These are phyloP conservation scores for Apiotrichum sp. DNA, from an alignment of 1,284 basidiomycete genomes.

Conservation along the genomic window DNA sequence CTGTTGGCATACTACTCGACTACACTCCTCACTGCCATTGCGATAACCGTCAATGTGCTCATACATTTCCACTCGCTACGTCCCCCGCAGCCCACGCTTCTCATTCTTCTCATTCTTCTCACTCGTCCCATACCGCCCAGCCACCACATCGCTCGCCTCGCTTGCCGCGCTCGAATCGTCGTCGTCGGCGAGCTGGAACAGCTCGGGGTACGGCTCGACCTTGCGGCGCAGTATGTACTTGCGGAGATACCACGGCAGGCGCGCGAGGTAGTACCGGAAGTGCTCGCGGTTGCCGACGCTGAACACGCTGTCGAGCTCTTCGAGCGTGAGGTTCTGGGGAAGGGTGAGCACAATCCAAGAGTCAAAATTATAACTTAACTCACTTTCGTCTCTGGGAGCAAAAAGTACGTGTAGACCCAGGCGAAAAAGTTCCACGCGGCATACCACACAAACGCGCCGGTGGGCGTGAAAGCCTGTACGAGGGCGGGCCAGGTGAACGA, in stretches of 20 bases:
- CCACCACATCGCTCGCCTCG: no score
- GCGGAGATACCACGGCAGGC: conserved; percentile 6
- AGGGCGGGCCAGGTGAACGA: conserved; percentile 28
- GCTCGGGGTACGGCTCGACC: background rate
- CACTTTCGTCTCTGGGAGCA: conserved; percentile 65
- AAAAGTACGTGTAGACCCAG: conserved; percentile 37
- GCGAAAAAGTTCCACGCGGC: conserved; percentile 23
- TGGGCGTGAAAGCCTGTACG: no score
- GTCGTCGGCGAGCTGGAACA: background rate
- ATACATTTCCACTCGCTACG: no score
- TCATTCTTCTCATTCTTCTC: no score
- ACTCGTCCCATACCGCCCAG: no score
- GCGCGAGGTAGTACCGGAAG: conserved; percentile 30
- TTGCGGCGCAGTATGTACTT: conserved; percentile 11
- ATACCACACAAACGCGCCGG: conserved; percentile 7
- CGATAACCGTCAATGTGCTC: no score
- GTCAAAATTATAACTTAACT: no score
- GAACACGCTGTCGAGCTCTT: conserved; percentile 55
- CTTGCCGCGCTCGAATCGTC: no score
- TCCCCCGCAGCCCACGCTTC: no score
- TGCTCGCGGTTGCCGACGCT: background rate
- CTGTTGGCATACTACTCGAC: no score
- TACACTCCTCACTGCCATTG: no score
- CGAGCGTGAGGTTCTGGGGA: conserved; percentile 56
- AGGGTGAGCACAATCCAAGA: no score